Evolutionary conservation across 169 alveolate genomes (phyloP).

Genomic region (Plasmodium sp.): DNA sequence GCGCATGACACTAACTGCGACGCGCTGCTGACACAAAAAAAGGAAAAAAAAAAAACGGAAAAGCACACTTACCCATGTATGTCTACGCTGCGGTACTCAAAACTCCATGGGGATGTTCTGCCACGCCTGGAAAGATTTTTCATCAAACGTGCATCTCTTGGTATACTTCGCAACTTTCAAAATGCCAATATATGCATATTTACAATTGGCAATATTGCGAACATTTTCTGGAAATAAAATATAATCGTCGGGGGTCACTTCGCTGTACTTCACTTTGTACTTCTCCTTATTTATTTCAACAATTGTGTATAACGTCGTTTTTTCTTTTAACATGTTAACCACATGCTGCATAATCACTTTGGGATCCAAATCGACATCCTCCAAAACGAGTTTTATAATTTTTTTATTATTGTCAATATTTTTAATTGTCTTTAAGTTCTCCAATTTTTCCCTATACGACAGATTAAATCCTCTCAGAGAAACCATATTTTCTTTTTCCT

Average conservation of each 20-base stretch:
- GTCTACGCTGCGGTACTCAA: neutral
- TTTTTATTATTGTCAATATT: constrained; percentile 61
- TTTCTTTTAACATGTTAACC: constrained; percentile 30
- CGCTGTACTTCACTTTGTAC: constrained; percentile 55
- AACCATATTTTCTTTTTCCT: constrained; percentile 35
- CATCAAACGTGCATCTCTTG: constrained; percentile 32
- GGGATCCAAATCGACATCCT: constrained; percentile 41
- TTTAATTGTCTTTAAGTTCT: constrained; percentile 51
- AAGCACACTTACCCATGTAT: neutral
- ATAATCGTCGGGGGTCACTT: constrained; percentile 55
- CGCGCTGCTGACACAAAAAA: neutral
- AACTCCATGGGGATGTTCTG: constrained; percentile 47
- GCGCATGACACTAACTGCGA: too few relatives aligned
- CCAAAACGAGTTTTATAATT: constrained; percentile 61
- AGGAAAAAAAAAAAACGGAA: neutral
- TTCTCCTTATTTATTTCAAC: constrained; percentile 38
- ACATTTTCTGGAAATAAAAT: constrained; percentile 55
- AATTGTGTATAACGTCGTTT: constrained; percentile 37
- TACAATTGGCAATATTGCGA: constrained; percentile 56
- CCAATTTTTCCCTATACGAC: constrained; percentile 30
- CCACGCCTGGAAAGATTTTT: constrained; percentile 41
- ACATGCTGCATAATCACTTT: constrained; percentile 35
- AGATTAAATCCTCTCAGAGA: constrained; percentile 65
- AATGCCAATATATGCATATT: constrained; percentile 61
- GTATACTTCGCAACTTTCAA: constrained; percentile 47